Evolutionary conservation across 1,284 basidiomycete species (phyloP).

Genomic region (Gomphus bonarii): DNA sequence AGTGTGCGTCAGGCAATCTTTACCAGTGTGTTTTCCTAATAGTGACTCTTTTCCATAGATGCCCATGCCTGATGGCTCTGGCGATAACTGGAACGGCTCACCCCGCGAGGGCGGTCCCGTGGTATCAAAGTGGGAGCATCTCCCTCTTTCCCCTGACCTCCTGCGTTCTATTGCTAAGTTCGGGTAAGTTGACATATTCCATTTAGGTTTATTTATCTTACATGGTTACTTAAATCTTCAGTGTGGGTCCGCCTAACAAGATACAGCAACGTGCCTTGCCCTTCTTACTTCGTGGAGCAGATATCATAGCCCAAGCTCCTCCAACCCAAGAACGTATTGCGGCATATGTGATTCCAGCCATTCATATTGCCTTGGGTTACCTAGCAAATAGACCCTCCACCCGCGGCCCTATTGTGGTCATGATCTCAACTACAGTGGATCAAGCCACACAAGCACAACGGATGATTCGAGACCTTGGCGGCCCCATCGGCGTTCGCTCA

Average conservation of each 20-base stretch:
- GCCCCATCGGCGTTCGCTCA: constrained; percentile 82
- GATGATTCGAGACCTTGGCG: constrained; percentile 91
- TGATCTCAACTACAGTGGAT: constrained; percentile 96
- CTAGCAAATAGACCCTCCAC: constrained; percentile 41
- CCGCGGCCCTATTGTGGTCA: constrained; percentile 78
- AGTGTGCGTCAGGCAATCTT: constrained; percentile 38
- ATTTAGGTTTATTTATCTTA: constrained; percentile 10
- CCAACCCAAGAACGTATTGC: constrained; percentile 98
- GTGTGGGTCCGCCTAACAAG: constrained; percentile 96
- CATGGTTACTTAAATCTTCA: constrained; percentile 23
- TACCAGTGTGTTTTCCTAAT: constrained; percentile 5
- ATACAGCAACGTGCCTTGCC: constrained; percentile 95
- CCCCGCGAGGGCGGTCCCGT: constrained; percentile 72
- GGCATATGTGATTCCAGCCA: constrained; percentile 90
- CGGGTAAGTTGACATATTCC: constrained; percentile 48
- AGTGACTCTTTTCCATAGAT: constrained; percentile 27
- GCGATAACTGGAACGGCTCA: constrained; percentile 30
- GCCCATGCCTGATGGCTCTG: constrained; percentile 40
- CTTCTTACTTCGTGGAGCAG: constrained; percentile 86
- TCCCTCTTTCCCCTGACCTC: constrained; percentile 79
- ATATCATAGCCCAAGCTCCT: constrained; percentile 97
- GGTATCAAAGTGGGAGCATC: constrained; percentile 94
- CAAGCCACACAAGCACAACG: constrained; percentile 97
- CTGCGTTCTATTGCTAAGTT: constrained; percentile 87
- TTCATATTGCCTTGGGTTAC: constrained; percentile 73